Percentiles rank a stretch among this genome's conserved stretches.
Conservation (phyloP, 208 protist species). For the Trypanosoma congolense region DNA sequence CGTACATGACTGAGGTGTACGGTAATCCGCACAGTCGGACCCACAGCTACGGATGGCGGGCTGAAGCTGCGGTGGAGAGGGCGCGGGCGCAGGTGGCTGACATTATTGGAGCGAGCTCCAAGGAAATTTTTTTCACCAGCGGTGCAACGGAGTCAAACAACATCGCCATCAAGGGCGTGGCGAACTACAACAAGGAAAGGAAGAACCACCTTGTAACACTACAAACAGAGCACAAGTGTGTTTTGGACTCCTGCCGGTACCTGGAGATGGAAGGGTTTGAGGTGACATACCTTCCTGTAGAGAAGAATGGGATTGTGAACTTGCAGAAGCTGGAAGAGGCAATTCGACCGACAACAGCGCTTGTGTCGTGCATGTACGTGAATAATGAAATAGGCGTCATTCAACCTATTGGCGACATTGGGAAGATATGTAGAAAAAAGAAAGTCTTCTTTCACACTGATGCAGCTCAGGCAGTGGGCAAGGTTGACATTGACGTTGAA, state of each 20-base stretch:
- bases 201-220: constrained; percentile 99
- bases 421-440: constrained; percentile 90
- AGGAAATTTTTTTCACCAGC: constrained; percentile 99
- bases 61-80: constrained; percentile 93
- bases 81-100: constrained; percentile 88
- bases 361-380: constrained; percentile 98
- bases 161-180: constrained; percentile 98
- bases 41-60: constrained; percentile 97
- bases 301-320: constrained; percentile 96
- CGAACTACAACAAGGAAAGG: constrained; percentile 94
- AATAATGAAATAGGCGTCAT: constrained; percentile 99
- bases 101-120: constrained; percentile 94
- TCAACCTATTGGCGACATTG: constrained; percentile 96
- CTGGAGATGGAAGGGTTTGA: constrained; percentile 95
- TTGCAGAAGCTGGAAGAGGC: constrained; percentile 88
- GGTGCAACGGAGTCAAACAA: constrained; percentile 99
- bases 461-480: constrained; percentile 96
- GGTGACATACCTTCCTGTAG: constrained; percentile 97
- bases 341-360: constrained; percentile 91
- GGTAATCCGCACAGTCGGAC: constrained; percentile 99
- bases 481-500: constrained; percentile 97
- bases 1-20: constrained; percentile 95
- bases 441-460: constrained; percentile 98
- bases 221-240: constrained; percentile 99
- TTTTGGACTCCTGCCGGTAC: constrained; percentile 97